Percentiles rank a stretch among this genome's conserved stretches.
These are phyloP conservation scores for Phytophthora agathidicida DNA, from an alignment of 352 stramenopile species.

Conservation along the genomic window DNA sequence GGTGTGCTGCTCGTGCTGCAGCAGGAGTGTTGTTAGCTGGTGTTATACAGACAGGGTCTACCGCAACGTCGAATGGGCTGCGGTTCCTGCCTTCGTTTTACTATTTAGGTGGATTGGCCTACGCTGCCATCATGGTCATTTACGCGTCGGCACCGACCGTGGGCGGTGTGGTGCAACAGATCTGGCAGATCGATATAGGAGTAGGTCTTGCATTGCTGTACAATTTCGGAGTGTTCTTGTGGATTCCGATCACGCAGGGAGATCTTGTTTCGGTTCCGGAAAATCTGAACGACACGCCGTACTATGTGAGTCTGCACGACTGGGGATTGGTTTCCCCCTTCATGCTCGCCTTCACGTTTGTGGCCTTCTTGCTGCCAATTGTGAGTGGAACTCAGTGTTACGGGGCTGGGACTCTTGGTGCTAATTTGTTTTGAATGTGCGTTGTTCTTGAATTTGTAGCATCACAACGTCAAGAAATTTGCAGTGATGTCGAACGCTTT, in stretches of 20 bases:
- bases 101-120: conserved; percentile 66
- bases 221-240: conserved; percentile 67
- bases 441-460: conserved; percentile 15
- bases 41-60: conserved; percentile 54
- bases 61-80: conserved; percentile 35
- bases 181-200: conserved; percentile 76
- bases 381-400: conserved; percentile 24
- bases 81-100: conserved; percentile 64
- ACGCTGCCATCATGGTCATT: conserved; percentile 69
- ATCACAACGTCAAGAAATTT: conserved; percentile 80
- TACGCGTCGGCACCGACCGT: conserved; percentile 64
- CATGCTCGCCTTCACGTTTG: conserved; percentile 67
- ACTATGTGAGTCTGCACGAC: conserved; percentile 64
- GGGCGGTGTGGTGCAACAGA: conserved; percentile 59
- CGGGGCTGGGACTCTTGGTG: not conserved
- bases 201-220: conserved; percentile 69
- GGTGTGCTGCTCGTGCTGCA: conserved; percentile 51
- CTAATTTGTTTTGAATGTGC: conserved; percentile 4
- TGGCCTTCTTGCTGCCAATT: conserved; percentile 62
- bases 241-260: conserved; percentile 52
- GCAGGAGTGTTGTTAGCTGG: conserved; percentile 66
- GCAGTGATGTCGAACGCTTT: conserved; percentile 74
- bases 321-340: conserved; percentile 60
- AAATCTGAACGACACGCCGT: conserved; percentile 51
- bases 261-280: conserved; percentile 45